Evolutionary conservation across 345 rosid genomes (phyloP).

Genomic region (Heritiera fomes): DNA sequence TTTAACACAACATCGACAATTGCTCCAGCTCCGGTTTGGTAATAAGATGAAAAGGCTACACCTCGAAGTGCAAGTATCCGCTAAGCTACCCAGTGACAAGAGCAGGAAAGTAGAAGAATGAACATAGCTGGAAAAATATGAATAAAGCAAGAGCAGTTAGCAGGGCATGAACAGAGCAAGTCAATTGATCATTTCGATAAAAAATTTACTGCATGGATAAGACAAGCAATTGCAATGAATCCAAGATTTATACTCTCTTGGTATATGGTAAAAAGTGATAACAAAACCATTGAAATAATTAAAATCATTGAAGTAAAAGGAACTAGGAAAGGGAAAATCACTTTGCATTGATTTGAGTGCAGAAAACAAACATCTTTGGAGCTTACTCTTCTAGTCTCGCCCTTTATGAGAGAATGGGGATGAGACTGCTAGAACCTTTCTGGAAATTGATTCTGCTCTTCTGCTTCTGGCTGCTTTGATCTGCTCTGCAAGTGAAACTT

Average conservation of each 20-base stretch:
- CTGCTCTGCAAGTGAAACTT: conserved; percentile 79
- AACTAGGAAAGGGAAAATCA: neutral
- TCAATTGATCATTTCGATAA: neutral
- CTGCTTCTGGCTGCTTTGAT: conserved; percentile 67
- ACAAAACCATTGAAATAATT: neutral
- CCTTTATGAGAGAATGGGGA: conserved; percentile 15
- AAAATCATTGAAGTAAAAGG: neutral
- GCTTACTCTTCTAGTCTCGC: conserved; percentile 17
- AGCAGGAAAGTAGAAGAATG: neutral
- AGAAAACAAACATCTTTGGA: neutral
- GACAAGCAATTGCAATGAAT: neutral
- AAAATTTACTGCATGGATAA: conserved; percentile 1
- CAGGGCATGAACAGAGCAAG: neutral
- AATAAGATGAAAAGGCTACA: neutral
- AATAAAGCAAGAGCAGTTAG: neutral
- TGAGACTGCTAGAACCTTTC: conserved; percentile 31
- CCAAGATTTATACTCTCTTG: neutral
- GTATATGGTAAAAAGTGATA: neutral
- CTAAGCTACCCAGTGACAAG: neutral
- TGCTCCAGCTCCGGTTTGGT: neutral
- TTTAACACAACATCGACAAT: neutral
- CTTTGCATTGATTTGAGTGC: neutral
- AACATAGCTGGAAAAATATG: conserved; percentile 2
- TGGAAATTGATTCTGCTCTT: conserved; percentile 33
- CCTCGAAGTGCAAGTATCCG: conserved; percentile 4